These are phyloP conservation scores for Dactylella cylindrospora DNA, from an alignment of 2,329 filamentous ascomycete species.

Conservation along the genomic window DNA sequence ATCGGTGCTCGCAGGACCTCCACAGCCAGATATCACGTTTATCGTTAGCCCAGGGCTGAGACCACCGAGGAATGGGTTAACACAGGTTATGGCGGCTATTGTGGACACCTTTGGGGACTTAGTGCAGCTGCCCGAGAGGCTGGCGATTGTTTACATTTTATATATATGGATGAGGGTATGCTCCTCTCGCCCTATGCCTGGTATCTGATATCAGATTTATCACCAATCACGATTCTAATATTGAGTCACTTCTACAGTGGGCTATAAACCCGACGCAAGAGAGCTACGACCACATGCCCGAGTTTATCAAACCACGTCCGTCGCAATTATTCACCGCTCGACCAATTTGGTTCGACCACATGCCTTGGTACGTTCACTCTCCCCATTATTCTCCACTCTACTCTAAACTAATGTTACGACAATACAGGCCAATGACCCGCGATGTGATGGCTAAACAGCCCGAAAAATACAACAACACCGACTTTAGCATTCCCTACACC, in stretches of 20 bases:
- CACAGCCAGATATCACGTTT: slow-evolving; percentile 76
- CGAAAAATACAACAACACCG: slow-evolving; percentile 66
- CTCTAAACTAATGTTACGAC: slow-evolving; percentile 52
- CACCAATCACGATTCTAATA: background rate
- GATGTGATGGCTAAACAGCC: slow-evolving; percentile 49
- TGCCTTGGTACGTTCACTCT: slow-evolving; percentile 62
- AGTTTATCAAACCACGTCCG: slow-evolving; percentile 68
- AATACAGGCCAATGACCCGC: slow-evolving; percentile 33
- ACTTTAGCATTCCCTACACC: slow-evolving; percentile 82
- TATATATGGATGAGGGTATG: slow-evolving; percentile 68
- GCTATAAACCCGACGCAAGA: slow-evolving; percentile 75
- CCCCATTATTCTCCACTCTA: slow-evolving; percentile 55
- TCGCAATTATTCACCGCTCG: slow-evolving; percentile 69
- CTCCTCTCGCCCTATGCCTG: slow-evolving; percentile 45
- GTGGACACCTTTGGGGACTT: slow-evolving; percentile 80
- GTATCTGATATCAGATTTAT: background rate
- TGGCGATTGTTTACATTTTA: slow-evolving; percentile 81
- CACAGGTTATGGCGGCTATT: slow-evolving; percentile 82
- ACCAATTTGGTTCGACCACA: slow-evolving; percentile 77
- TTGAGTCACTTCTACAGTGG: slow-evolving; percentile 60
- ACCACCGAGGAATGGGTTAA: slow-evolving; percentile 70
- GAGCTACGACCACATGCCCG: slow-evolving; percentile 75
- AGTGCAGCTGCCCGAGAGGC: slow-evolving; percentile 73
- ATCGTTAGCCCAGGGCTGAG: slow-evolving; percentile 70
- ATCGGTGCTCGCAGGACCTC: slow-evolving; percentile 70